Evolutionary conservation across 306 rosid species (phyloP).

Genomic region (Arachis hypogaea): DNA sequence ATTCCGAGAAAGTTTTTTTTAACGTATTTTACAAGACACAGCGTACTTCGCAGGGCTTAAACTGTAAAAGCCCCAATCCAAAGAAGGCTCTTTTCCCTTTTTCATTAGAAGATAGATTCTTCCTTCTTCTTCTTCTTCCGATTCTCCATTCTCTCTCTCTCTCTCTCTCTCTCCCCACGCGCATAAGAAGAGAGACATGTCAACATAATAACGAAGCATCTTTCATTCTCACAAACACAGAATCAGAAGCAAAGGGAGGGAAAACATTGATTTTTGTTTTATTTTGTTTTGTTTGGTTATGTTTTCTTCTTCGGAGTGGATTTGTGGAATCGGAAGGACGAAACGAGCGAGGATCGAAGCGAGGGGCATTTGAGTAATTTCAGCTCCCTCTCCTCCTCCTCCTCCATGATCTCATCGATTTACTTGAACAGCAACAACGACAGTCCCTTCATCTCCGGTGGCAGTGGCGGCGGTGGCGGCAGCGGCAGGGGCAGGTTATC

Average conservation of each 20-base stretch:
- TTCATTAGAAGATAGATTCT: slow-evolving; percentile 37
- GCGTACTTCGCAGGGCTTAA: too few relatives aligned
- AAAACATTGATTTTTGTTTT: background rate
- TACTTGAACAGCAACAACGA: slow-evolving; percentile 43
- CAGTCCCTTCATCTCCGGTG: slow-evolving; percentile 50
- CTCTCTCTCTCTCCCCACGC: slow-evolving; percentile 17
- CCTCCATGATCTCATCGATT: slow-evolving; percentile 63
- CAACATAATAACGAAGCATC: slow-evolving; percentile 26
- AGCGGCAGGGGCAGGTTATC: slow-evolving; percentile 40
- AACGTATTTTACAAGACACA: too few relatives aligned
- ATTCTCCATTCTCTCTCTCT: slow-evolving; percentile 10
- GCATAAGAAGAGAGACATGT: slow-evolving; percentile 40
- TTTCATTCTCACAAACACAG: background rate
- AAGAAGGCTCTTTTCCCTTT: slow-evolving; percentile 12
- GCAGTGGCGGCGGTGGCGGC: slow-evolving; percentile 41
- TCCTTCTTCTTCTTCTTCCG: slow-evolving; percentile 7
- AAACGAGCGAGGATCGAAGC: background rate
- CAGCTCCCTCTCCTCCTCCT: background rate
- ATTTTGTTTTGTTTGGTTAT: too few relatives aligned
- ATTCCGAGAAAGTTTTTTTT: too few relatives aligned
- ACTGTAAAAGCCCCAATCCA: slow-evolving; percentile 29
- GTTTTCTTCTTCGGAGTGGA: background rate
- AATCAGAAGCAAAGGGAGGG: slow-evolving; percentile 5
- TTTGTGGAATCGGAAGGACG: background rate
- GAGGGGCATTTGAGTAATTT: slow-evolving; percentile 51